phyloP scores from a whole-genome alignment of 805 yeast species.

The Schwanniomyces yamadae region DNA sequence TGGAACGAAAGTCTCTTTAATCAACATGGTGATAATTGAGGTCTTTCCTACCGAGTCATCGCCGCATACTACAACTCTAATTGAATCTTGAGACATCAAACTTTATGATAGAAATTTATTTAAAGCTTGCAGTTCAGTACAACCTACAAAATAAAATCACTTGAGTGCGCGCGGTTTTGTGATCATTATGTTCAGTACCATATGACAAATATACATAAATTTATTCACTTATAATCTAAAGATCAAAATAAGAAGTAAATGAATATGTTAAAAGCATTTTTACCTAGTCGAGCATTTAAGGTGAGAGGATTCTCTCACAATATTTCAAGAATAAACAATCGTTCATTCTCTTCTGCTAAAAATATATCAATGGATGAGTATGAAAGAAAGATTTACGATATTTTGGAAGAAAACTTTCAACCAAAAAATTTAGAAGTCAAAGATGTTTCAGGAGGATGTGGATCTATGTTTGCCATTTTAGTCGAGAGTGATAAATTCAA shows the following conservation, averaged over 20 bases:
- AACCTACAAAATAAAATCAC: no score
- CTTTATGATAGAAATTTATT: no score
- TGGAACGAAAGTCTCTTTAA: constrained; percentile 78
- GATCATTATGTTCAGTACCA: no score
- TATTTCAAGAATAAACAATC: no score
- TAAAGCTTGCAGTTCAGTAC: no score
- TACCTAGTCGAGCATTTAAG: no score
- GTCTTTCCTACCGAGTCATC: constrained; percentile 91
- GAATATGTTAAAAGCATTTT: no score
- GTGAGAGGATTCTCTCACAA: no score
- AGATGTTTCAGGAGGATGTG: constrained; percentile 93
- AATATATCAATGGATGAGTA: constrained; percentile 49
- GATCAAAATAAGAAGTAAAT: no score
- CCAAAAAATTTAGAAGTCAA: constrained; percentile 67
- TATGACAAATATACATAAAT: no score
- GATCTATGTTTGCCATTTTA: constrained; percentile 92
- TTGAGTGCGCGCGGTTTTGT: no score
- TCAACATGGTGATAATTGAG: constrained; percentile 72
- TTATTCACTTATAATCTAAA: no score
- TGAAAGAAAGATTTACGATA: constrained; percentile 61
- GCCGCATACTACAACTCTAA: constrained; percentile 88
- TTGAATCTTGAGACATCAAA: constrained; percentile 44
- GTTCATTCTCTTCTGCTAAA: constrained; percentile 4
- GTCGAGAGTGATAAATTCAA: constrained; percentile 73
- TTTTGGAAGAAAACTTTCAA: constrained; percentile 51